Evolutionary conservation across 352 stramenopile species (phyloP), one percentile per base, ranked within the genome.

Genomic region (Elongisporangium anandrum): DNA sequence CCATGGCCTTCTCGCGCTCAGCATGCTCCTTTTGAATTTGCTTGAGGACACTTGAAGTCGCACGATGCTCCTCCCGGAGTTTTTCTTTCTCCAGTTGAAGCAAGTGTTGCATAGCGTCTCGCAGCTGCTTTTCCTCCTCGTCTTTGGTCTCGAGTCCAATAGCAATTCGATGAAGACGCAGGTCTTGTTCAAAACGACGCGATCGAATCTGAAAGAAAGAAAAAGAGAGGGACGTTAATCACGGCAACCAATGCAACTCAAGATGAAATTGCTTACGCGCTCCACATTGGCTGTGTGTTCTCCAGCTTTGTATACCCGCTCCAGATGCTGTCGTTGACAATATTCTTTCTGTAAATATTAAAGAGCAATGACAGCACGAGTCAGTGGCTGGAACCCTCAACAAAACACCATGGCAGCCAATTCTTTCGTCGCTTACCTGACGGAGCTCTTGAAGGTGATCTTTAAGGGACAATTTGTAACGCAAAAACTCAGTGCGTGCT

Each of bases 391-490:
- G 15, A 8, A 21, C 9, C n/a, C n/a, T n/a, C n/a, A n/a, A n/a
- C n/a, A 1, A 59, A 20, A 41, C 4, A 47, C 20, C 24, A 19
- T 16, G 24, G 19, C 17, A 48, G 29, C 26, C 57, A n/a, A 51
- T 16, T 2, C 45, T 3, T 49, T 13, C 15, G 53, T 4, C 17
- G 50, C 66, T 20, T 53, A 80, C 74, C 52, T 75, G 75, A 0
- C 77, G 76, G 8, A 90, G 63, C 50, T 85, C 73, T 38, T 85
- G 74, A 6, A 92, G 61, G 52, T 90, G 80, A 48, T 87, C 75
- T 58, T 89, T 88, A 13, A 90, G 57, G 9, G 77, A 70, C 8
- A 89, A 52, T 34, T 88, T 90, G 67, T 92, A 92, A n/a, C 79
- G 75, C 39, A 86, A 52, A 41, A 77, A 79, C 59, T 90, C 74